These are phyloP conservation scores for Apocynum venetum DNA, from an alignment of 257 asterid species.

Conservation along the genomic window DNA sequence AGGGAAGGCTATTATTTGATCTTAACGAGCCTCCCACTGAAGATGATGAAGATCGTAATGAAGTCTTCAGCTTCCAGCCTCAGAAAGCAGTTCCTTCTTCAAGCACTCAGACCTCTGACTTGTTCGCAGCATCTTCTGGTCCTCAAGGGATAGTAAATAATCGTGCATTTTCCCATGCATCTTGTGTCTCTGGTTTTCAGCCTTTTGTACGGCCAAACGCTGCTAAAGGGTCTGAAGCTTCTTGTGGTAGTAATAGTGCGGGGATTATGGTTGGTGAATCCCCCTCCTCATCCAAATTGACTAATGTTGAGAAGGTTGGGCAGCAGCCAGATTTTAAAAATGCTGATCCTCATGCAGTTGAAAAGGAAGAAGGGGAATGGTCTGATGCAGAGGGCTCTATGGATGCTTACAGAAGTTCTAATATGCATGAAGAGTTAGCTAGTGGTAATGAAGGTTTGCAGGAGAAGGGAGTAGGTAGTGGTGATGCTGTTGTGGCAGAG, in stretches of 20 bases:
- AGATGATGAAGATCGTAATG: constrained; percentile 69
- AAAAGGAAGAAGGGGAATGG: constrained; percentile 99
- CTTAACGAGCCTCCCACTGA: constrained; percentile 95
- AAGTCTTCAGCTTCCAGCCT: constrained; percentile 67
- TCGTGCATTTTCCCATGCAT: constrained; percentile 89
- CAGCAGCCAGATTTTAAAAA: constrained; percentile 37
- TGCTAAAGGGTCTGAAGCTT: constrained; percentile 38
- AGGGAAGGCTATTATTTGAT: constrained; percentile 86
- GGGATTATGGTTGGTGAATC: constrained; percentile 23
- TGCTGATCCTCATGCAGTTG: constrained; percentile 42
- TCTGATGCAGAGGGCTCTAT: constrained; percentile 82
- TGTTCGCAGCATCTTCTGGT: constrained; percentile 54
- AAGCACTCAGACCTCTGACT: constrained; percentile 56
- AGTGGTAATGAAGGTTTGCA: constrained; percentile 37
- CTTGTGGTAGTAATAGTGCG: constrained; percentile 32
- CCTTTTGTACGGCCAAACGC: constrained; percentile 75
- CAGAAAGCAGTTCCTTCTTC: constrained; percentile 89
- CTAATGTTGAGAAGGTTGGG: constrained; percentile 39
- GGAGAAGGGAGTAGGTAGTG: constrained; percentile 35
- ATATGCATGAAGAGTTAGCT: constrained; percentile 36
- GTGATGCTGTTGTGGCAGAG: constrained; percentile 22
- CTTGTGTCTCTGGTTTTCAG: constrained; percentile 94
- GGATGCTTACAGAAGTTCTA: constrained; percentile 36
- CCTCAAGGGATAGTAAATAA: constrained; percentile 80
- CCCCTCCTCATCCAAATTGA: constrained; percentile 37